Evolutionary conservation across 306 rosid genomes (phyloP).

Genomic region (Quercus agrifolia): DNA sequence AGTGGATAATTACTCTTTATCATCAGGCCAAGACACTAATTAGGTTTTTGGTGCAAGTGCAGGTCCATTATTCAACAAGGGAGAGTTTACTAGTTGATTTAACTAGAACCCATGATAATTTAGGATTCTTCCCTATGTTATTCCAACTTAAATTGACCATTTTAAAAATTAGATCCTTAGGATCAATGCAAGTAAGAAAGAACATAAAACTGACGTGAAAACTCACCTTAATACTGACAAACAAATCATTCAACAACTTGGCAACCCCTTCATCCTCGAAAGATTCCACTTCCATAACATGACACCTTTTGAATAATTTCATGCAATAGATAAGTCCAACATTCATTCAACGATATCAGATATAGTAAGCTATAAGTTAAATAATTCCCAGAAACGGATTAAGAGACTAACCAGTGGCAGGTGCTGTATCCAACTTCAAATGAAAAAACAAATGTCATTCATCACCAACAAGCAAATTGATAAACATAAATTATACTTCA

Average conservation of each 20-base stretch:
- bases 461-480: slow-evolving; percentile 18
- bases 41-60: too few species aligned
- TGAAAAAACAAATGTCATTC: slow-evolving; percentile 25
- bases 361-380: neutral
- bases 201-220: neutral
- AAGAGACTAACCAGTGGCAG: slow-evolving; percentile 78
- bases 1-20: too few species aligned
- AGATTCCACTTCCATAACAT: slow-evolving; percentile 98
- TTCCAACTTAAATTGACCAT: neutral
- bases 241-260: slow-evolving; percentile 80
- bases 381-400: neutral
- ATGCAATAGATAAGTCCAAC: slow-evolving; percentile 17
- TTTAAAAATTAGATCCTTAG: slow-evolving; percentile 1
- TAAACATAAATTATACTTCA: slow-evolving; percentile 20
- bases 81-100: too few species aligned
- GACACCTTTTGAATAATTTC: slow-evolving; percentile 63
- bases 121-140: too few species aligned
- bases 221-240: slow-evolving; percentile 85
- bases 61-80: too few species aligned
- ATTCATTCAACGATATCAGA: neutral
- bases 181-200: slow-evolving; percentile 4
- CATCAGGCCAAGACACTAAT: too few species aligned
- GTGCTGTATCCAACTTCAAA: slow-evolving; percentile 91
- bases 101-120: too few species aligned
- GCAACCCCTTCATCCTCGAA: slow-evolving; percentile 82